Base-by-base conservation (phyloP, 345 rosid genomes). In the Garcia nutans region DNA sequence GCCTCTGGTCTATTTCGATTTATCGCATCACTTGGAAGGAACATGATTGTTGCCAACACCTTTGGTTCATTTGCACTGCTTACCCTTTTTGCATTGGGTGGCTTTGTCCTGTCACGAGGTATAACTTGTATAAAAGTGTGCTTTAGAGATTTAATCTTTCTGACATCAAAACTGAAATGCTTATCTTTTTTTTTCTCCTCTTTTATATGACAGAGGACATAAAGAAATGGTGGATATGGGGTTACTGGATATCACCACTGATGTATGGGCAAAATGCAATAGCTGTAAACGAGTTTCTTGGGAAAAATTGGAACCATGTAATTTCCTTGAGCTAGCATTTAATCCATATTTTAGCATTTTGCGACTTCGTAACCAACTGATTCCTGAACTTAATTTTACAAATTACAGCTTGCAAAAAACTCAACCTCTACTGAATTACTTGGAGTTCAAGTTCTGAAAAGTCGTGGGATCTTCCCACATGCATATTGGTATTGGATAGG, bases 211-310 rank as follows among this genome's bases (percentile, higher is more conserved):
- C 80, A 93, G 98, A 92, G 12, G 72, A 88, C 63, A 75, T 94
- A 1, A 92, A 94, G 79, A 88, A 86, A 69, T 92, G 97, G 98
- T 91, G 97, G 98, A 85, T 86, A 41, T 92, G 97, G 97, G 96
- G 86, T 66, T 94, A 82, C 79, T 94, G 97, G 97, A 31, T 73
- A 65, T 92, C 97, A 9, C 94, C 98, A 15, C 44, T 94, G 60
- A 91, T 88, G 96, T 94, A 94, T 54, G 93, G 86, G 65, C 96
- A 92, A 64, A 92, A 84, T 33, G 98, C 96, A 0, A 70, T 92
- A 2, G 66, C 79, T 28, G 88, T 82, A 37, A 94, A 92, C 45
- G 96, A 92, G 80, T 89, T 89, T 84, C 88, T 88, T 11, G 96
- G 92, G 45, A 47, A 89, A 17, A 87, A 89, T 52, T 94, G 97